These are phyloP conservation scores for Xylaria cubensis DNA, from an alignment of 495 filamentous ascomycete species.

Conservation along the genomic window DNA sequence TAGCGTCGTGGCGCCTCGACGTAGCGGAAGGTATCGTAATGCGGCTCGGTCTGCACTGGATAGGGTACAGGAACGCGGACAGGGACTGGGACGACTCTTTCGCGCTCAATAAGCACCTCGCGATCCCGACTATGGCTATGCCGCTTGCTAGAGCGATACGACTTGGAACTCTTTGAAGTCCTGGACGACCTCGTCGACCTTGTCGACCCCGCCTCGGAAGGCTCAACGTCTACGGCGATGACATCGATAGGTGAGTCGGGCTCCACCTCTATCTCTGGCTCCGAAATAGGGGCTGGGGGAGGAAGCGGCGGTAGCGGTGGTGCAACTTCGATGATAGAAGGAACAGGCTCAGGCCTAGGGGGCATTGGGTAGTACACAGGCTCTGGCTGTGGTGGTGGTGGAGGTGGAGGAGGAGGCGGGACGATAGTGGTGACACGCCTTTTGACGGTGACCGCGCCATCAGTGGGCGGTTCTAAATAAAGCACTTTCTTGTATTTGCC, in stretches of 20 bases:
- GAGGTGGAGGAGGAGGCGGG: conserved; percentile 42
- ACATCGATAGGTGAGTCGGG: conserved; percentile 54
- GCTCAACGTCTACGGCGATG: conserved; percentile 60
- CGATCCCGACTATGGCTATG: conserved; percentile 39
- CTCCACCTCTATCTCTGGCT: conserved; percentile 35
- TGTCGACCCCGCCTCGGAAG: conserved; percentile 36
- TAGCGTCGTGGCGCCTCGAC: conserved; percentile 50
- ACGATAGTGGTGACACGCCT: conserved; percentile 52
- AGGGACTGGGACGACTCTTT: conserved; percentile 50
- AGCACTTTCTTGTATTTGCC: conserved; percentile 52
- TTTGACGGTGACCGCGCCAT: conserved; percentile 47
- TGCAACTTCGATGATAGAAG: conserved; percentile 37
- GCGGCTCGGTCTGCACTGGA: conserved; percentile 41
- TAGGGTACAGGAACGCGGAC: conserved; percentile 45
- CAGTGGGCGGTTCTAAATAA: conserved; percentile 52
- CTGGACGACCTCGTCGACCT: conserved; percentile 33
- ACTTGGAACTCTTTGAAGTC: conserved; percentile 37
- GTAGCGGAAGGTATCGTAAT: conserved; percentile 56
- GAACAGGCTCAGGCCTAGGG: conserved; percentile 26
- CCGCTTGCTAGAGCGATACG: conserved; percentile 36
- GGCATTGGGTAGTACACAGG: conserved; percentile 21
- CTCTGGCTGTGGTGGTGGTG: conserved; percentile 34
- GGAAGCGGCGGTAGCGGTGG: conserved; percentile 40
- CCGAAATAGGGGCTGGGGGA: conserved; percentile 32
- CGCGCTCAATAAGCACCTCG: conserved; percentile 58